Percentiles rank a stretch among this genome's conserved stretches.
Conservation (phyloP, 1,284 basidiomycete species). For the Chondrostereum purpureum region DNA sequence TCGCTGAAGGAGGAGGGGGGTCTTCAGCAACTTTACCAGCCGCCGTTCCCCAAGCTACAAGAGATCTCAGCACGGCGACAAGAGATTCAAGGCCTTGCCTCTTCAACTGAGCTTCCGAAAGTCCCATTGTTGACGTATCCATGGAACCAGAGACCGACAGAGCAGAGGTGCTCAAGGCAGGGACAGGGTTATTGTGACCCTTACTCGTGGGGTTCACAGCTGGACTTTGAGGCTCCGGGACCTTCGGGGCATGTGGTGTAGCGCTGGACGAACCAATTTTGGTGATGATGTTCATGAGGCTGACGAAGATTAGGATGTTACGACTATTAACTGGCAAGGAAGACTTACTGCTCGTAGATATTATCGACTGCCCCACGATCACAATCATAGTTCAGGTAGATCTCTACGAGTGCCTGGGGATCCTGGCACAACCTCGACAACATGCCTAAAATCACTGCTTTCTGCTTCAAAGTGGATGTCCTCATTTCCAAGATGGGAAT, state of each 20-base stretch:
- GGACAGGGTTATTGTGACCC: slow-evolving; percentile 37
- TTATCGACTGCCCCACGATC: slow-evolving; percentile 90
- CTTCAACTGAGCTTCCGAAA: slow-evolving; percentile 79
- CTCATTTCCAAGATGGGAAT: slow-evolving; percentile 98
- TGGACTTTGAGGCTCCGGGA: slow-evolving; percentile 54
- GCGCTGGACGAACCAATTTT: slow-evolving; percentile 78
- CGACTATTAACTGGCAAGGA: slow-evolving; percentile 6
- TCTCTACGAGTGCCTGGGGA: slow-evolving; percentile 92
- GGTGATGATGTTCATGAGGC: slow-evolving; percentile 90
- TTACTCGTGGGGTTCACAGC: slow-evolving; percentile 49
- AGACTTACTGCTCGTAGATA: slow-evolving; percentile 85
- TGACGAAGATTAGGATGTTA: slow-evolving; percentile 24
- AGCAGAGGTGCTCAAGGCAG: slow-evolving; percentile 62
- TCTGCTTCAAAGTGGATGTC: slow-evolving; percentile 92
- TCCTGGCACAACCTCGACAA: slow-evolving; percentile 85
- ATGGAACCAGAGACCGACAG: slow-evolving; percentile 61
- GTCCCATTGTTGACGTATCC: slow-evolving; percentile 58
- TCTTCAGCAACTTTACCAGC: slow-evolving; percentile 46
- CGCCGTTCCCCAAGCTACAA: slow-evolving; percentile 84
- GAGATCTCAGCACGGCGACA: slow-evolving; percentile 78
- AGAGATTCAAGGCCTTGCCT: slow-evolving; percentile 88
- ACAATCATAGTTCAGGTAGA: slow-evolving; percentile 98
- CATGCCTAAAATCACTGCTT: slow-evolving; percentile 85
- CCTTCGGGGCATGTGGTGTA: slow-evolving; percentile 43
- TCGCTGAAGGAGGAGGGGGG: slow-evolving; percentile 23